Evolutionary conservation across 148 eudicot species (phyloP), one percentile per base, ranked within the genome.

Genomic region (Heliosperma pusillum): DNA sequence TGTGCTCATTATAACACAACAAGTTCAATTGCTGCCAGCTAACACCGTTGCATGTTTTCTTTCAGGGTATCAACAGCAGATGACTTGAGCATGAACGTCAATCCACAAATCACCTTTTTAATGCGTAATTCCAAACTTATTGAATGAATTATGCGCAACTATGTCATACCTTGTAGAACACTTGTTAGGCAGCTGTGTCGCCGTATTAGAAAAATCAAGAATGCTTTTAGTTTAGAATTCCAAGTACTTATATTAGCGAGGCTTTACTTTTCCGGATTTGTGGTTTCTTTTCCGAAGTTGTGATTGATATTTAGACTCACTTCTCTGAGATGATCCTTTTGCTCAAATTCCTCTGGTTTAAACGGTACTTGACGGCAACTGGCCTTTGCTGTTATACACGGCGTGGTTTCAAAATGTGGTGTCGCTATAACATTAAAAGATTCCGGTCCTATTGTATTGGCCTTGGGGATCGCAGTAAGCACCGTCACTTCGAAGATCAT

Each of bases 1-100:
- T 36, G 57, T 55, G 26, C 55, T 66, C 71, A 40, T 75, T 12
- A 16, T 4, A 45, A 2, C 56, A 16, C 1, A 45, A 2, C 56
- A 25, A 76, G 25, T 10, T 57, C 17, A 12, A 26, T 7, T 27
- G 9, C 17, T 15, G 26, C 10, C 5, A 17, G 10, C 33, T 71
- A 10, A 56, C 29, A n/a, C 19, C 21, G 26, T 25, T 3, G 27
- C 17, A 66, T 45, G 22, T 55, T 44, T 47, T 19, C n/a, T 69
- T 56, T 6, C 56, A 76, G 79, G 42, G 63, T 61, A 33, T 10
- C 17, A 27, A 21, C 61, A 21, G 69, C 69, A 42, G 52, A n/a
- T n/a, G 66, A 45, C 53, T 59, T 17, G 20, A 25, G 7, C 47
- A 8, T 40, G 59, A 56, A 40, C 72, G 19, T 15, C 68, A 12